phyloP scores from a whole-genome alignment of 2,329 filamentous ascomycete genomes.

The Aspergillus ochraceus region DNA sequence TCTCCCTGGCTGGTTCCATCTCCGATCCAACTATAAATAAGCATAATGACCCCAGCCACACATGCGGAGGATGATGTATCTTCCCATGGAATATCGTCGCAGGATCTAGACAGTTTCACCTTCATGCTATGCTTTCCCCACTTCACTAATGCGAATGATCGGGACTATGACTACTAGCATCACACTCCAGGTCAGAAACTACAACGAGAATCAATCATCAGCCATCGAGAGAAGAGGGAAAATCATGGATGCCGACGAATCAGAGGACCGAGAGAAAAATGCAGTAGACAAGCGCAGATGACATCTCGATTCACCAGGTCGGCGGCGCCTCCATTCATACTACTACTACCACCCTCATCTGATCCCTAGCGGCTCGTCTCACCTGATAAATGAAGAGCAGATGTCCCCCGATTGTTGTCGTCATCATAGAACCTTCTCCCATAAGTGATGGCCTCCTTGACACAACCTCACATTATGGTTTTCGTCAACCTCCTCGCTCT shows the following conservation, averaged over 20 bases:
- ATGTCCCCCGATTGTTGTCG: neutral
- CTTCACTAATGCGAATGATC: neutral
- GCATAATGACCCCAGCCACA: neutral
- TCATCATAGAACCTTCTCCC: neutral
- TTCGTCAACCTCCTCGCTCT: neutral
- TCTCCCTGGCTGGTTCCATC: neutral
- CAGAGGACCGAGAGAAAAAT: neutral
- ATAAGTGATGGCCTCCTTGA: neutral
- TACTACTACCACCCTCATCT: constrained; percentile 5
- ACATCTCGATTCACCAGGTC: constrained; percentile 3
- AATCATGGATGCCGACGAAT: neutral
- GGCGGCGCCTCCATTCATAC: neutral
- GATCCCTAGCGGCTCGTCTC: constrained; percentile 4
- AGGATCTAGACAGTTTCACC: neutral
- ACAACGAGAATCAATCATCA: neutral
- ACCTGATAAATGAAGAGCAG: constrained; percentile 10
- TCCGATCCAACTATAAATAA: neutral
- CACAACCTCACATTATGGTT: neutral
- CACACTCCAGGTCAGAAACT: neutral
- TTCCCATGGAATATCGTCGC: neutral
- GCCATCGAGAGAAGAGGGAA: neutral
- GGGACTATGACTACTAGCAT: neutral
- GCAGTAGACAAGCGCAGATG: neutral
- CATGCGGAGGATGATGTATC: neutral
- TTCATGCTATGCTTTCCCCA: neutral